Conservation (phyloP, 129 eudicot genomes). For the Escallonia rubra region DNA sequence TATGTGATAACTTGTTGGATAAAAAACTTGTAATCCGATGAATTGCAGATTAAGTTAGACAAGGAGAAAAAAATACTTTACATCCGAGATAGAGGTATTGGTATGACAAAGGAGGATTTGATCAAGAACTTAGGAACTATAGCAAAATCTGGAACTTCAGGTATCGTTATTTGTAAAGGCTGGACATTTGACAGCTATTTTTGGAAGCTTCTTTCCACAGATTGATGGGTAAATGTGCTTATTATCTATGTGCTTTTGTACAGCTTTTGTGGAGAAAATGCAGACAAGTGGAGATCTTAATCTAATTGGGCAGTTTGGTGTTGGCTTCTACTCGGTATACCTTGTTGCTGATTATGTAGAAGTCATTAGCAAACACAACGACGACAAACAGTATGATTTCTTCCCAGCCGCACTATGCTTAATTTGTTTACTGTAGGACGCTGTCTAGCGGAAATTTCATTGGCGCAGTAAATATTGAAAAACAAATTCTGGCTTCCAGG, state of each 20-base stretch:
- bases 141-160: slow-evolving; percentile 99
- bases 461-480: neutral
- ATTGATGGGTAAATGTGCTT: neutral
- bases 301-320: slow-evolving; percentile 99
- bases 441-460: neutral
- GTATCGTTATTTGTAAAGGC: slow-evolving; percentile 24
- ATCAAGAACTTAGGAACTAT: slow-evolving; percentile 94
- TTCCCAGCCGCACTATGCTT: neutral
- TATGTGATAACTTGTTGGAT: neutral
- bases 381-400: slow-evolving; percentile 81
- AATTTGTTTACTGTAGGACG: neutral
- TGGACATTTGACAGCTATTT: neutral
- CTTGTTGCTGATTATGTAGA: slow-evolving; percentile 97
- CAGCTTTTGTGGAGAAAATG: slow-evolving; percentile 98
- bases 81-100: slow-evolving; percentile 91
- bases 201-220: neutral
- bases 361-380: slow-evolving; percentile 97
- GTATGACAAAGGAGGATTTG: slow-evolving; percentile 98
- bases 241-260: slow-evolving; percentile 9
- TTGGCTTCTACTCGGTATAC: slow-evolving; percentile 95
- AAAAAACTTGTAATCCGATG: slow-evolving; percentile 2
- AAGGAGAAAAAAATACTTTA: slow-evolving; percentile 87
- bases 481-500: slow-evolving; percentile 34
- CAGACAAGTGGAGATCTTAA: slow-evolving; percentile 96
- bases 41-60: slow-evolving; percentile 79